These are phyloP conservation scores for Populus hybrid DNA, from an alignment of 441 rosid genomes.

Conservation along the genomic window DNA sequence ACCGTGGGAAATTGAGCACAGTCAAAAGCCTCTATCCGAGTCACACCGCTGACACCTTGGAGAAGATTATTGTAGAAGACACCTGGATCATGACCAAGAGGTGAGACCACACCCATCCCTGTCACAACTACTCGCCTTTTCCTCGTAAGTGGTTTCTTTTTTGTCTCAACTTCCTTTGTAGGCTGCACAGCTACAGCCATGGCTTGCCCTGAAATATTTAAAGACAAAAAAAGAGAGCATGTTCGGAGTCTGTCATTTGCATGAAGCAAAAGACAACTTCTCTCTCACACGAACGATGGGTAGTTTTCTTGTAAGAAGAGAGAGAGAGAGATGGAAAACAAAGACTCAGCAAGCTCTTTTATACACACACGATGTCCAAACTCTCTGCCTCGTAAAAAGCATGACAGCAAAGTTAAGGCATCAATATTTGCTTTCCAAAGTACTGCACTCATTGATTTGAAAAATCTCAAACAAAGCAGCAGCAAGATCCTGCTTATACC, in stretches of 20 bases:
- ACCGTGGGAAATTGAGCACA: conserved; percentile 68
- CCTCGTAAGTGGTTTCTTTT: conserved; percentile 63
- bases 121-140: conserved; percentile 90
- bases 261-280: not conserved
- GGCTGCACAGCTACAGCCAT: conserved; percentile 76
- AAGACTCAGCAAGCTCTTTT: not conserved
- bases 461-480: not conserved
- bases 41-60: conserved; percentile 83
- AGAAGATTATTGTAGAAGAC: conserved; percentile 81
- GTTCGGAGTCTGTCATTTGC: not conserved
- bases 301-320: not conserved
- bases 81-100: conserved; percentile 77
- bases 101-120: conserved; percentile 83
- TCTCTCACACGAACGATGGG: not conserved
- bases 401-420: not conserved
- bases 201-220: conserved; percentile 42
- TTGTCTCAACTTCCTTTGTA: conserved; percentile 42
- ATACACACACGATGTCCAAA: not conserved
- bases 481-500: not conserved
- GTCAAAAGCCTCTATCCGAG: conserved; percentile 80
- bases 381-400: not conserved
- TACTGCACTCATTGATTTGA: not conserved
- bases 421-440: not conserved
- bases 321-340: not conserved
- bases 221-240: not conserved